Conservation (phyloP, 176 grass and related monocot genomes). For the Phragmites australis region DNA sequence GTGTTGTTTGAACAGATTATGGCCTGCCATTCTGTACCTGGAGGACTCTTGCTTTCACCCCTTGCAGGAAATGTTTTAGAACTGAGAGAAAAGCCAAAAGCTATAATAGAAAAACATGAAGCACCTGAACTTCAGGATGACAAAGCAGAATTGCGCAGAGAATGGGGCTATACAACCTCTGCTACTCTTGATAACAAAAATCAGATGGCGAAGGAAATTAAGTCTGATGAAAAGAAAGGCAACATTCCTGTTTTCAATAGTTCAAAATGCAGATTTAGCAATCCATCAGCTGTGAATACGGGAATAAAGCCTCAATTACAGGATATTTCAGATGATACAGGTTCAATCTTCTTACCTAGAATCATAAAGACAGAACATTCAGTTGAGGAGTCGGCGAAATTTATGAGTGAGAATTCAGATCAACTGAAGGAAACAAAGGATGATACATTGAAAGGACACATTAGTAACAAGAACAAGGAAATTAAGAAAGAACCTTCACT, state of each 20-base stretch:
- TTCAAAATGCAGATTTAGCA: conserved; percentile 34
- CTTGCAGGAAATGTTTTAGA: conserved; percentile 48
- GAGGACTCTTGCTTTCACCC: conserved; percentile 57
- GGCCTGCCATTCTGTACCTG: conserved; percentile 58
- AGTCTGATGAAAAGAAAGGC: conserved; percentile 38
- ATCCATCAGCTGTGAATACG: conserved; percentile 34
- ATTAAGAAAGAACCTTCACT: conserved; percentile 31
- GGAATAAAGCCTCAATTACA: conserved; percentile 33
- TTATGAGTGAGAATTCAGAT: conserved; percentile 15
- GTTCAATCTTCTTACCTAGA: conserved; percentile 30
- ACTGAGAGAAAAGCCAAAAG: conserved; percentile 42
- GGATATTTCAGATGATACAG: conserved; percentile 39
- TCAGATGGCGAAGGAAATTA: conserved; percentile 39
- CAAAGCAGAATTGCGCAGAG: conserved; percentile 16
- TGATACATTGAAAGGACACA: conserved; percentile 23
- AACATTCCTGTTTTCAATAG: conserved; percentile 3
- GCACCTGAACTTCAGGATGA: conserved; percentile 11
- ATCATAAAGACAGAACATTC: conserved; percentile 33
- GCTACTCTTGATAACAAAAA: conserved; percentile 27
- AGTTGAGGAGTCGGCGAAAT: conserved; percentile 21
- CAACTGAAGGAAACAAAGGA: conserved; percentile 42
- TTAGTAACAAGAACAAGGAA: conserved; percentile 17
- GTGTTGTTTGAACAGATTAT: conserved; percentile 59
- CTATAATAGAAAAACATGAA: conserved; percentile 36
- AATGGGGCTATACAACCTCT: conserved; percentile 1